A percentile compares a stretch with the other conserved stretches of the same genome.
These are phyloP conservation scores for Beta macrorhiza DNA, from an alignment of 179 eudicot genomes.

Conservation along the genomic window DNA sequence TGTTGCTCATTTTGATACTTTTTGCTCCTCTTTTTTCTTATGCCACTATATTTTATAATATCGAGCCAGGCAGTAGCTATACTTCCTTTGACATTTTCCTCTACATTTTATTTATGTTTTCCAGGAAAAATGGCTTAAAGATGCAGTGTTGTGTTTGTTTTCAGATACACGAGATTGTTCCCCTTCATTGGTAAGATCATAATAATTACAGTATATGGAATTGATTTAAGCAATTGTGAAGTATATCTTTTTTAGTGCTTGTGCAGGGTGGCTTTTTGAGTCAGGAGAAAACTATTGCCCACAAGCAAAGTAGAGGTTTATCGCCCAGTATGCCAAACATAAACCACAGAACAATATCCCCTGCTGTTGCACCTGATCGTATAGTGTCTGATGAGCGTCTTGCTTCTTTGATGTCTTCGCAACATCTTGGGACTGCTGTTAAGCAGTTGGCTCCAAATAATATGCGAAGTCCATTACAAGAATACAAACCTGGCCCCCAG, in stretches of 20 bases:
- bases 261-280: slow-evolving; percentile 69
- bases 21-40: not conserved
- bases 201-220: slow-evolving; percentile 9
- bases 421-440: slow-evolving; percentile 76
- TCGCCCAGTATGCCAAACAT: slow-evolving; percentile 34
- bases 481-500: slow-evolving; percentile 40
- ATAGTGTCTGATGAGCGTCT: slow-evolving; percentile 53
- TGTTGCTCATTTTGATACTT: not conserved
- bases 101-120: not conserved
- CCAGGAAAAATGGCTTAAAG: slow-evolving; percentile 92
- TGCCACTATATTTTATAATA: not conserved
- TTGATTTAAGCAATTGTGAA: slow-evolving; percentile 9
- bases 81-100: not conserved
- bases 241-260: slow-evolving; percentile 26
- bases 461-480: slow-evolving; percentile 49
- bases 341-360: slow-evolving; percentile 54
- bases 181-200: slow-evolving; percentile 69
- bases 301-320: slow-evolving; percentile 51
- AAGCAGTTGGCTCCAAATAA: slow-evolving; percentile 81
- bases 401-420: slow-evolving; percentile 51
- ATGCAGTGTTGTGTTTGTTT: slow-evolving; percentile 70
- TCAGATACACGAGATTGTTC: slow-evolving; percentile 89
- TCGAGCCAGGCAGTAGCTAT: not conserved
- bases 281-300: slow-evolving; percentile 53
- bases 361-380: slow-evolving; percentile 51